phyloP scores from a whole-genome alignment of 108 stramenopile species.

The Pseudonitzschia multistriata region DNA sequence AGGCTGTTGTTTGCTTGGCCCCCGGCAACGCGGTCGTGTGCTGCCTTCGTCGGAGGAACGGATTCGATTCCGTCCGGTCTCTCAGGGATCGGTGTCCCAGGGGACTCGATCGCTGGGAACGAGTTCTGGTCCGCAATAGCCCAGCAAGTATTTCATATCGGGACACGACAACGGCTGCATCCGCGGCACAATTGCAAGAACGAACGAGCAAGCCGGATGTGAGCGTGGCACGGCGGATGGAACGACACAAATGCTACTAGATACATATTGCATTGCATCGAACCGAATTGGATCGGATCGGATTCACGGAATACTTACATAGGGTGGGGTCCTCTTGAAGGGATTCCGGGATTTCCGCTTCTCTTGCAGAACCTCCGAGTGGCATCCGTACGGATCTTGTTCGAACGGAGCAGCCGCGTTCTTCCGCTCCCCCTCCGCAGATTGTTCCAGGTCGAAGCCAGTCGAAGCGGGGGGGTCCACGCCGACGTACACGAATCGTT shows the following conservation, averaged over 20 bases:
- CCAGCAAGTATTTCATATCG: slow-evolving; percentile 79
- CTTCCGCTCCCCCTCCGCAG: slow-evolving; percentile 64
- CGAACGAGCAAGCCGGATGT: not conserved
- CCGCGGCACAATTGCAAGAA: not conserved
- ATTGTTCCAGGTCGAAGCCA: slow-evolving; percentile 68
- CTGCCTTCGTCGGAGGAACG: no score
- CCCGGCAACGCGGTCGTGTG: no score
- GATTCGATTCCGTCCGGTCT: not conserved
- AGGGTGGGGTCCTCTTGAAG: slow-evolving; percentile 84
- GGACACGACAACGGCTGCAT: slow-evolving; percentile 67
- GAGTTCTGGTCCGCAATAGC: slow-evolving; percentile 83
- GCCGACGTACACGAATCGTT: slow-evolving; percentile 79
- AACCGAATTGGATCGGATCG: not conserved
- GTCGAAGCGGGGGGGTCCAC: slow-evolving; percentile 81
- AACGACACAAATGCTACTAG: not conserved
- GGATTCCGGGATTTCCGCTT: slow-evolving; percentile 91
- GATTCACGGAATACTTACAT: slow-evolving; percentile 40
- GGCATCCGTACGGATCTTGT: slow-evolving; percentile 93
- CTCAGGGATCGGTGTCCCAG: slow-evolving; percentile 31
- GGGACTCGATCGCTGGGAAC: slow-evolving; percentile 60
- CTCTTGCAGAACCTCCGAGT: slow-evolving; percentile 63
- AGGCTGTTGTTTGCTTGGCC: no score
- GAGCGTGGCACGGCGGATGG: not conserved
- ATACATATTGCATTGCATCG: not conserved
- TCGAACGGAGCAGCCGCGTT: slow-evolving; percentile 85